Evolutionary conservation across 1,139 yeast genomes (phyloP), one percentile per base, ranked within the genome.

Genomic region (Ogataea hybrid): DNA sequence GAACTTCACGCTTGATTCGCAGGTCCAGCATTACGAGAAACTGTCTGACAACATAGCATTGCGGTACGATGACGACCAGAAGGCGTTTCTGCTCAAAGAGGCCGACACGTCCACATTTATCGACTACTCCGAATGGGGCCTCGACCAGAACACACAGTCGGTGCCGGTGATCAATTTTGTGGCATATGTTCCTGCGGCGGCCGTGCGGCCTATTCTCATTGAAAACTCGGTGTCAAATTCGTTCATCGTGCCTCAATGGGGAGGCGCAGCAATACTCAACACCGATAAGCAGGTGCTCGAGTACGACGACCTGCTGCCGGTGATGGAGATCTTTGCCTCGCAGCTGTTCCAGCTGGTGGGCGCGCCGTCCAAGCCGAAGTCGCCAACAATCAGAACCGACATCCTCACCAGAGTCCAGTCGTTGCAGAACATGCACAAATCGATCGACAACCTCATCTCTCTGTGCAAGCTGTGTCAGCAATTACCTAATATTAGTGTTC

Each of bases 191-290:
- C 89, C 94, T 1, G 69, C 76, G 28, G 57, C 65, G 28, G 64
- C 69, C 14, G 66, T 65, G 16, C 62, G 69, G 12, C 84, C 83
- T 1, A 56, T 73, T 27, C 32, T 49, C 10, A 71, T 76, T 41
- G 73, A 67, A 40, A 64, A 70, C 42, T 75, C 84, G 0, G 48
- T 51, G 1, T 73, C 87, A 41, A 78, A 84, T 55, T 79, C 92
- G 32, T 90, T 85, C 58, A 63, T 86, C 41, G 77, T 90, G 25
- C 95, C 97, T 6, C 96, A 87, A 64, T 90, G 96, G 95, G 97
- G 97, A 17, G 84, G 84, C 3, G 72, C 83, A 4, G 62, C 66
- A 38, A 70, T 82, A 18, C 62, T 75, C 43, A 78, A 81, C 54
- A 68, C 73, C 32, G 61, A 66, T 5, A 33, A 43, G 10, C 37